Evolutionary conservation across 2,329 filamentous ascomycete genomes (phyloP), one percentile per base, ranked within the genome.

Genomic region (Lecanoromycetidae sp.): DNA sequence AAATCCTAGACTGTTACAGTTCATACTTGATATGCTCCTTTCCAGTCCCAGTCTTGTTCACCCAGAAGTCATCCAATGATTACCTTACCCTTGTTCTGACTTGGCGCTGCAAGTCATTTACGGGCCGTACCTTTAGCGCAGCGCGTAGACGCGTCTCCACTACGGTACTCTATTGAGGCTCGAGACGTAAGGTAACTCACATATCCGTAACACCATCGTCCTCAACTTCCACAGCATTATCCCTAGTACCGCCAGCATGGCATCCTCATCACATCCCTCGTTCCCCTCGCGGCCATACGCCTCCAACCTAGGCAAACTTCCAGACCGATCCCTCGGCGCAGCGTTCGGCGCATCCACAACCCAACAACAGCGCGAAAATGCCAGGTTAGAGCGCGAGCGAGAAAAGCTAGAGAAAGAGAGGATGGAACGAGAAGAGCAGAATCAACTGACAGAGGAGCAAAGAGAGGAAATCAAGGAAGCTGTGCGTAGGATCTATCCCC

Each of bases 401-500:
- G 53, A 58, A 40, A 46, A 50, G n/a, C 7, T 42, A 46, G 54
- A 52, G 50, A 57, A 49, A 30, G 55, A 55, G 56, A 58, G 56
- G 23, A 60, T 65, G 48, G 59, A 63, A 44, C 58, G 62, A 22
- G 69, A 71, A 51, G 59, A 62, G 56, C 61, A 63, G 15, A 76
- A 62, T 62, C 67, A 68, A 29, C 64, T 96, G 56, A 82, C 79
- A 17, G 88, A 95, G 60, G 88, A 95, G 66, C 88, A 95, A 63
- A 76, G 83, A 55, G 86, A 93, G 60, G 88, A 95, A 65, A 90
- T 95, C 54, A 86, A 86, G 62, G 88, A 95, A 72, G 88, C 90
- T 54, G 87, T 93, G 76, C 61, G 82, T 72, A 38, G 12, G n/a
- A n/a, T n/a, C n/a, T n/a, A n/a, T n/a, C 19, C 27, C 20, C 15